Percentiles rank a stretch among this genome's conserved stretches.
These are phyloP conservation scores for Mycotypha africana DNA, from an alignment of 371 early-diverging fungal species.

Conservation along the genomic window DNA sequence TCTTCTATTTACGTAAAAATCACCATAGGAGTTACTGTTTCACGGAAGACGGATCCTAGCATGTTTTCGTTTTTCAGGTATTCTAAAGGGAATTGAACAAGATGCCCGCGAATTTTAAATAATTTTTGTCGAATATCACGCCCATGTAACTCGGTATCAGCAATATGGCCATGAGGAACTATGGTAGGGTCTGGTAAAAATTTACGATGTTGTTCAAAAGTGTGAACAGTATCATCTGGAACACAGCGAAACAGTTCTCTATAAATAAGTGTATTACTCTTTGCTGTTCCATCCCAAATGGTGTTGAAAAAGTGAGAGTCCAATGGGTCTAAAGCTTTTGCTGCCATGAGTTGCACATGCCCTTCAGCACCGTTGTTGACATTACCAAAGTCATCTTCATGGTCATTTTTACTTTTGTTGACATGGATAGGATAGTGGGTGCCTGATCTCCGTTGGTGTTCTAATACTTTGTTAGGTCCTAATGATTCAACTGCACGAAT, in stretches of 20 bases:
- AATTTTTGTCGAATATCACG: slow-evolving; percentile 37
- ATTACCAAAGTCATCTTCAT: background rate
- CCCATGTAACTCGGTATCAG: slow-evolving; percentile 32
- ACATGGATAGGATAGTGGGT: too few relatives aligned
- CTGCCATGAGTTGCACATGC: too few relatives aligned
- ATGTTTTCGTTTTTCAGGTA: slow-evolving; percentile 67
- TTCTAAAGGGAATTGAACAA: slow-evolving; percentile 70
- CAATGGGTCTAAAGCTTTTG: slow-evolving; percentile 65
- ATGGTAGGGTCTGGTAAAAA: slow-evolving; percentile 51
- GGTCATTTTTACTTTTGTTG: background rate
- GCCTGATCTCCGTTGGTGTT: slow-evolving; percentile 22
- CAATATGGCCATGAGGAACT: slow-evolving; percentile 55
- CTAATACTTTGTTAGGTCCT: slow-evolving; percentile 20
- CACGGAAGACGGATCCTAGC: slow-evolving; percentile 49
- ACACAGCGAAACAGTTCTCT: slow-evolving; percentile 81
- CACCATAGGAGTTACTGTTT: slow-evolving; percentile 44
- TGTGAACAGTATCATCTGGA: slow-evolving; percentile 76
- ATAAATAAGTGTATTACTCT: slow-evolving; percentile 64
- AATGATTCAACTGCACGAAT: slow-evolving; percentile 16
- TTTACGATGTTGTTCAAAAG: slow-evolving; percentile 55
- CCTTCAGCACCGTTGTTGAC: too few relatives aligned
- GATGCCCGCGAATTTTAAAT: slow-evolving; percentile 48
- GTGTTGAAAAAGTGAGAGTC: slow-evolving; percentile 52
- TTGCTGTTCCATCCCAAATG: slow-evolving; percentile 63
- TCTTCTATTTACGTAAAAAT: slow-evolving; percentile 40